Conservation (phyloP, 2,329 filamentous ascomycete species). For the Fusarium brevicatenulatum region DNA sequence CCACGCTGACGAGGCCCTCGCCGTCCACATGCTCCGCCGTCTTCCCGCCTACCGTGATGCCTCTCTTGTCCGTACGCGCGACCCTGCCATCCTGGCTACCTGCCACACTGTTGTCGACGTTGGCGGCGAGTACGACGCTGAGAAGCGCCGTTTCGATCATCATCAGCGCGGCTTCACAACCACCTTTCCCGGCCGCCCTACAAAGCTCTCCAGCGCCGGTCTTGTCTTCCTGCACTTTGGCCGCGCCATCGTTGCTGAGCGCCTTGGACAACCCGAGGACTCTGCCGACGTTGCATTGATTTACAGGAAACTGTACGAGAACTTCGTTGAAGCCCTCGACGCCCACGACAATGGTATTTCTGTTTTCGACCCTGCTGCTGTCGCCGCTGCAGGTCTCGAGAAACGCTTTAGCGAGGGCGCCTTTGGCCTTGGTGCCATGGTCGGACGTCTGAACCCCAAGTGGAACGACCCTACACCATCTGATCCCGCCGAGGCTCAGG, state of each 20-base stretch:
- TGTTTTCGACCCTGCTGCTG: slow-evolving; percentile 76
- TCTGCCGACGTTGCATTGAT: slow-evolving; percentile 76
- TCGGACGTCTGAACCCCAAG: slow-evolving; percentile 81
- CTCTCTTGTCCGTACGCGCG: slow-evolving; percentile 84
- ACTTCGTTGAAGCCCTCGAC: slow-evolving; percentile 95
- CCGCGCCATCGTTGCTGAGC: slow-evolving; percentile 77
- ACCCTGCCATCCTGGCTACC: slow-evolving; percentile 77
- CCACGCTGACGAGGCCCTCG: slow-evolving; percentile 97
- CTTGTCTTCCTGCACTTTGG: slow-evolving; percentile 98
- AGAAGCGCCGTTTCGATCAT: slow-evolving; percentile 87
- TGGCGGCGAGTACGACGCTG: slow-evolving; percentile 89
- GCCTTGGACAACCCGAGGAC: slow-evolving; percentile 63
- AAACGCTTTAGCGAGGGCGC: slow-evolving; percentile 86
- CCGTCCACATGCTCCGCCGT: slow-evolving; percentile 92
- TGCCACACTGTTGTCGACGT: slow-evolving; percentile 98
- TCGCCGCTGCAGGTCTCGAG: slow-evolving; percentile 76
- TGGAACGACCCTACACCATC: slow-evolving; percentile 74
- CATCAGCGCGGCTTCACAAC: slow-evolving; percentile 92
- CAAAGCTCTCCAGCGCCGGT: slow-evolving; percentile 93
- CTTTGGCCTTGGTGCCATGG: slow-evolving; percentile 85
- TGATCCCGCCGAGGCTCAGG: slow-evolving; percentile 68
- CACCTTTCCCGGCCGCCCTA: slow-evolving; percentile 83
- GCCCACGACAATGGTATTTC: slow-evolving; percentile 97
- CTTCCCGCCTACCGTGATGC: slow-evolving; percentile 83
- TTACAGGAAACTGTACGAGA: slow-evolving; percentile 89